Evolutionary conservation across 1,139 yeast genomes (phyloP).

Genomic region (Diutina pseudorugosa): DNA sequence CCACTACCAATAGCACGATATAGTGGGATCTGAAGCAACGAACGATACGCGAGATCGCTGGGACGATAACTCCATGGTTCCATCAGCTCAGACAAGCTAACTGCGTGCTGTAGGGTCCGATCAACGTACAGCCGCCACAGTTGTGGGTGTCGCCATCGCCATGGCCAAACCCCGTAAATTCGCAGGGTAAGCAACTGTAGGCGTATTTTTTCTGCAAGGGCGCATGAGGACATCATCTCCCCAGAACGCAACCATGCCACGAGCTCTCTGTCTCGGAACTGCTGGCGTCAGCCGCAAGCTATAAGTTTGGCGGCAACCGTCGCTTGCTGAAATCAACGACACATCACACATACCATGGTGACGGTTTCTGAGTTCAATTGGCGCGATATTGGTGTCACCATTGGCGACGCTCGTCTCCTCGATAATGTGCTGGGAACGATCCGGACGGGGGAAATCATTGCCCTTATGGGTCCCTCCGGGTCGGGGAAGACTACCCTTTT

Average conservation of each 20-base stretch:
- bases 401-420: slow-evolving; percentile 19
- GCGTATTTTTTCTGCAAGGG: neutral
- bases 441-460: slow-evolving; percentile 54
- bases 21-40: neutral
- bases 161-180: neutral
- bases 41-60: neutral
- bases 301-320: neutral
- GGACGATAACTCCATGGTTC: neutral
- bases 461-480: slow-evolving; percentile 85
- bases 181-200: neutral
- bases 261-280: too few relatives aligned
- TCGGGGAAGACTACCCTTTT: slow-evolving; percentile 73
- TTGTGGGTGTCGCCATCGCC: neutral
- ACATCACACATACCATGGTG: neutral
- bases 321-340: neutral
- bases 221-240: neutral
- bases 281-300: too few relatives aligned
- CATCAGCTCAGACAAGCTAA: neutral
- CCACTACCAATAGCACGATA: neutral
- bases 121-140: neutral
- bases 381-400: slow-evolving; percentile 6
- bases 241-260: neutral
- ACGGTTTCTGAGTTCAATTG: slow-evolving; percentile 3
- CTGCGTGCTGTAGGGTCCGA: neutral
- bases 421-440: slow-evolving; percentile 45